Evolutionary conservation across 768 basidiomycete genomes (phyloP), one percentile per base, ranked within the genome.

Genomic region (Boletus subcaerulescens): DNA sequence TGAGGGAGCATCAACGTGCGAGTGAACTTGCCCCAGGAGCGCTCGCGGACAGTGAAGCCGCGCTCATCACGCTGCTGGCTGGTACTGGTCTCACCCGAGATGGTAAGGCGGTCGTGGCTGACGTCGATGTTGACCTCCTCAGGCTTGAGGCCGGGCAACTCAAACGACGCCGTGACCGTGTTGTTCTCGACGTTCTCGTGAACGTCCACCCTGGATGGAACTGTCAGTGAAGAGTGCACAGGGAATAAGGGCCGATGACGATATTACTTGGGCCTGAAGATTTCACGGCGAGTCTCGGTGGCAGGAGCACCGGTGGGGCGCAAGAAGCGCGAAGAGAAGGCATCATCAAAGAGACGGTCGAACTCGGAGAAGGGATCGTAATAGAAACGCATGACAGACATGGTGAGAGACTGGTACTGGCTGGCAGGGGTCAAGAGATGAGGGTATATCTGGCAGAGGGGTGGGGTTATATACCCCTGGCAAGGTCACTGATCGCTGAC

Each of bases 111-210:
- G 54, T 78, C 76, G 55, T 78, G 74, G 54, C 77, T 74, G 9
- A 82, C 60, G 51, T 84, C 82, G 58, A 86, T 77, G 46, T 69
- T 66, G 45, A 85, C 71, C 55, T 83, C 69, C 44, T 82, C 77
- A 32, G 79, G 77, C 52, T 70, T 69, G 38, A 84, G 29, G 18
- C 83, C 83, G 0, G 85, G 83, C 8, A 86, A 69, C 58, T 86
- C 84, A 61, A 85, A 82, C 8, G 73, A 66, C 40, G 83, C 83
- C 0, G 79, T 80, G 38, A 85, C 77, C 36, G 71, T 62, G 60
- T 82, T 81, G 22, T 65, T 68, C 20, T 78, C 73, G 1, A 60
- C 44, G 53, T 81, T 70, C 60, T 84, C 82, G 60, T 80, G 77
- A 13, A 84, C 67, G 57, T 84, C 80, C 77, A 84, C 78, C 59